Evolutionary conservation across 495 filamentous ascomycete genomes (phyloP).

Genomic region (Hyaloscypha finlandica): DNA sequence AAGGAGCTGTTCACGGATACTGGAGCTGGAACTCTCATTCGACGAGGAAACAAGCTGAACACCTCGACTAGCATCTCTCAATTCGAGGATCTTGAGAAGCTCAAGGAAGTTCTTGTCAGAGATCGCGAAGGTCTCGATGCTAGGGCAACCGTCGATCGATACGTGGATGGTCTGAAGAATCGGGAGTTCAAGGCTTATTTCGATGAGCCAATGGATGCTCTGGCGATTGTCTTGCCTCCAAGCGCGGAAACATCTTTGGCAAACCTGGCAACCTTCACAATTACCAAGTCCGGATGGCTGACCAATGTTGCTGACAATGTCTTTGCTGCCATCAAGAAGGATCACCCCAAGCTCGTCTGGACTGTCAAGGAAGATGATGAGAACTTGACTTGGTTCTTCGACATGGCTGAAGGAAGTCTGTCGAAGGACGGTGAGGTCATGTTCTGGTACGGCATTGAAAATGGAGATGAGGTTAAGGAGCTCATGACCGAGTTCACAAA

Average conservation of each 20-base stretch:
- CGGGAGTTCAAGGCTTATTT: slow-evolving; percentile 91
- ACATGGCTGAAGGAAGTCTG: slow-evolving; percentile 92
- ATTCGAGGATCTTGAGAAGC: slow-evolving; percentile 72
- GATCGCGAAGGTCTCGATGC: slow-evolving; percentile 87
- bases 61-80: slow-evolving; percentile 72
- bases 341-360: slow-evolving; percentile 90
- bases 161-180: slow-evolving; percentile 73
- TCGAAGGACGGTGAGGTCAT: slow-evolving; percentile 83
- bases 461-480: slow-evolving; percentile 79
- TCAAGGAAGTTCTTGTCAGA: slow-evolving; percentile 82
- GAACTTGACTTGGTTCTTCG: slow-evolving; percentile 98
- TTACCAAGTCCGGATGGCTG: slow-evolving; percentile 94
- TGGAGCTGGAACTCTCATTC: slow-evolving; percentile 92
- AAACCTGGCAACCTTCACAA: slow-evolving; percentile 89
- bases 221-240: slow-evolving; percentile 88
- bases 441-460: slow-evolving; percentile 95
- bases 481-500: slow-evolving; percentile 86
- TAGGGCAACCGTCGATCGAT: slow-evolving; percentile 80
- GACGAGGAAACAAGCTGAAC: slow-evolving; percentile 87
- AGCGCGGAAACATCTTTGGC: slow-evolving; percentile 55
- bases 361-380: slow-evolving; percentile 97
- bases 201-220: slow-evolving; percentile 93
- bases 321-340: slow-evolving; percentile 89
- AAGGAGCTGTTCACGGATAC: slow-evolving; percentile 97
- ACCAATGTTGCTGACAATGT: slow-evolving; percentile 98